Percentiles rank a stretch among this genome's conserved stretches.
Conservation (phyloP, 208 protist species). For the Trichomonas vaginalis region DNA sequence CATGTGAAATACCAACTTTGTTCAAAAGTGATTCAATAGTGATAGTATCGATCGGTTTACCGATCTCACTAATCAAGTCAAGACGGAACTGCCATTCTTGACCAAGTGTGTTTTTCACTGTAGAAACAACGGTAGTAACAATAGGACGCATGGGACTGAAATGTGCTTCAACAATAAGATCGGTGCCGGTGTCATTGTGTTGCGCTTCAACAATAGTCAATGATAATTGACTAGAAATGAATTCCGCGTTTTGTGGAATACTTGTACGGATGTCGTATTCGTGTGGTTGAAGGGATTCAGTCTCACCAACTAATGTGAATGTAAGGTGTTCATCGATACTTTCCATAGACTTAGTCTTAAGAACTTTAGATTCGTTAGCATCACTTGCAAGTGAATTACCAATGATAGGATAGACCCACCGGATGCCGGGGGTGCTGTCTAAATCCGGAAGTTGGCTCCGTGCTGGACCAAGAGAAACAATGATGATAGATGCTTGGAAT, state of each 20-base stretch:
- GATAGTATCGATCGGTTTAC: not conserved
- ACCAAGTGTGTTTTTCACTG: not conserved
- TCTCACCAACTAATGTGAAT: not conserved
- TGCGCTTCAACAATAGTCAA: not conserved
- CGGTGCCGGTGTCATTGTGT: not conserved
- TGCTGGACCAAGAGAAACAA: not conserved
- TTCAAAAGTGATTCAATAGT: not conserved
- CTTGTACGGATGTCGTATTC: not conserved
- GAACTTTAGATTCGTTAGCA: not conserved
- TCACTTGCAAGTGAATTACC: not conserved
- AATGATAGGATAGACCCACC: slow-evolving; percentile 16
- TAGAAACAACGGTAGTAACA: not conserved
- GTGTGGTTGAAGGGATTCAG: not conserved
- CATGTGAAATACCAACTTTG: not conserved
- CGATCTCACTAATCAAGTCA: not conserved
- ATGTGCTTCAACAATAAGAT: not conserved
- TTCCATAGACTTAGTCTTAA: not conserved
- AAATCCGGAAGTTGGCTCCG: not conserved
- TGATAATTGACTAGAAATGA: not conserved
- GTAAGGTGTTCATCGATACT: not conserved
- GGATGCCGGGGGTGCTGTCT: not conserved
- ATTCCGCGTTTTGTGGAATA: not conserved
- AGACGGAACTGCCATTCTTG: not conserved
- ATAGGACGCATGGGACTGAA: not conserved
- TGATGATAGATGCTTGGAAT: not conserved